Conservation (phyloP, 768 basidiomycete genomes). For the Boletus huronensis region DNA sequence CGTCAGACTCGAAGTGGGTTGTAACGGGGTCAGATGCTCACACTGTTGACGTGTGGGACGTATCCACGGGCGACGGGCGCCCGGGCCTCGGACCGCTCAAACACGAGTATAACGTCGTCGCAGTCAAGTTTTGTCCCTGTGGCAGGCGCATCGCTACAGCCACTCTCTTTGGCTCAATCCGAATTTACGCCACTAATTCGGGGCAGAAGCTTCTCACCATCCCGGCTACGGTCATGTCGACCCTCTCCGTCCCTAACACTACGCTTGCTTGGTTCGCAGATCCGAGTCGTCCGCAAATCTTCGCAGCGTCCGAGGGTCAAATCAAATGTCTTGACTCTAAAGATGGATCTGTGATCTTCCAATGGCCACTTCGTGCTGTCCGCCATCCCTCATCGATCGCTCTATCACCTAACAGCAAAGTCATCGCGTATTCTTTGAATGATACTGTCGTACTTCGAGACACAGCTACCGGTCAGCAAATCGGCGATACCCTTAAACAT, state of each 20-base stretch:
- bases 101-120: constrained; percentile 18
- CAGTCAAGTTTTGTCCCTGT: constrained; percentile 20
- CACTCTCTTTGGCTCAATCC: constrained; percentile 19
- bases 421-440: constrained; percentile 17
- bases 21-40: constrained; percentile 17
- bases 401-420: constrained; percentile 10
- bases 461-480: constrained; percentile 6
- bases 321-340: constrained; percentile 16
- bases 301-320: constrained; percentile 17
- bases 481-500: constrained; percentile 8
- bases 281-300: constrained; percentile 4
- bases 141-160: constrained; percentile 16
- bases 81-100: not conserved
- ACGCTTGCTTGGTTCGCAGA: constrained; percentile 10
- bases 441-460: constrained; percentile 7
- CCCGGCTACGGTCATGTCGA: constrained; percentile 11
- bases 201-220: constrained; percentile 16
- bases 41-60: constrained; percentile 13
- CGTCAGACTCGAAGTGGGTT: constrained; percentile 17
- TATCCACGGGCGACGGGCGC: constrained; percentile 11
- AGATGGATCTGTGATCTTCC: constrained; percentile 9
- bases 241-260: not conserved
- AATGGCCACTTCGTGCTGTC: constrained; percentile 12
- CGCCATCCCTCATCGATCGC: constrained; percentile 8
- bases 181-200: constrained; percentile 6